phyloP scores from a whole-genome alignment of 257 asterid genomes.

The Solanum bukasovii region DNA sequence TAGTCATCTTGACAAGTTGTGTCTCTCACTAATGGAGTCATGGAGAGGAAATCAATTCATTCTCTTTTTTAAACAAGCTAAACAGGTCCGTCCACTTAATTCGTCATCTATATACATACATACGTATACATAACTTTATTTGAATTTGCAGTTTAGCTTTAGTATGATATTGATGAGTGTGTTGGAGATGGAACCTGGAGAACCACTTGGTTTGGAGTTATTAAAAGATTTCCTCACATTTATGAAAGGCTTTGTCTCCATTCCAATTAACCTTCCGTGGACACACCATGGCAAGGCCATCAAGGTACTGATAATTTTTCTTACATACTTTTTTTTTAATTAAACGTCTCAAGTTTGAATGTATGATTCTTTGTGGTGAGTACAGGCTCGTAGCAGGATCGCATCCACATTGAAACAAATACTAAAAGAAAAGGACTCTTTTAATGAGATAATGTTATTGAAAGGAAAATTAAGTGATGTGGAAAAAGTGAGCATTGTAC shows the following conservation, averaged over 20 bases:
- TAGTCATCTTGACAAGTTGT: constrained; percentile 18
- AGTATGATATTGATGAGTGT: constrained; percentile 46
- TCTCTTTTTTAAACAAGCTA: constrained; percentile 41
- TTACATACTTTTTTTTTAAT: background rate
- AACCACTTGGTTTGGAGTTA: constrained; percentile 34
- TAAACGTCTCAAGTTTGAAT: background rate
- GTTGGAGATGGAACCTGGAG: constrained; percentile 43
- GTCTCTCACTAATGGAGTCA: constrained; percentile 14
- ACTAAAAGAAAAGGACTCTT: constrained; percentile 18
- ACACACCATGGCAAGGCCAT: constrained; percentile 62
- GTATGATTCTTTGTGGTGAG: background rate
- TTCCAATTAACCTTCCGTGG: constrained; percentile 62
- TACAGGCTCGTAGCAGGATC: constrained; percentile 60
- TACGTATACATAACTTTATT: background rate
- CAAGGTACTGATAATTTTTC: constrained; percentile 23
- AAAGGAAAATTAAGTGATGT: constrained; percentile 34
- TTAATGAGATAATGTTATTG: constrained; percentile 27
- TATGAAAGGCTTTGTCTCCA: constrained; percentile 71
- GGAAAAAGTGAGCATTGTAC: constrained; percentile 50
- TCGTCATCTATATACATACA: no score
- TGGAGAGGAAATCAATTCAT: constrained; percentile 25
- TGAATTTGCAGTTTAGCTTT: constrained; percentile 48
- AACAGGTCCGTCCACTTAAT: constrained; percentile 25
- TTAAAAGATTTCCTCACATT: constrained; percentile 49
- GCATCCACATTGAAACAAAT: constrained; percentile 30